Conservation (phyloP, 176 grass and related monocot genomes). For the Bromus sterilis region DNA sequence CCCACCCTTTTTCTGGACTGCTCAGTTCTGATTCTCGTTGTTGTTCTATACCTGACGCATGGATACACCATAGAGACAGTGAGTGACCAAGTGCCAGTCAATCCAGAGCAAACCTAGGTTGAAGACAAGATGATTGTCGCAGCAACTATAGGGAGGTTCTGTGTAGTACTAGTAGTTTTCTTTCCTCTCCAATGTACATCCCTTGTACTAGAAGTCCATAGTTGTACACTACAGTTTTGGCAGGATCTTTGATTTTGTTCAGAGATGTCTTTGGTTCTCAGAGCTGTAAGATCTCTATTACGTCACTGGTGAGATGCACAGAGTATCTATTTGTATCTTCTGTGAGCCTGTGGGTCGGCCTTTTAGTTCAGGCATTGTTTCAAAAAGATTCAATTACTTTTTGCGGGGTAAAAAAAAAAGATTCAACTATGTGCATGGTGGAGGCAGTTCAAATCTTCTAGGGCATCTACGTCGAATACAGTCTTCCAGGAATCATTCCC, state of each 20-base stretch:
- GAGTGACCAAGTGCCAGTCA: not conserved
- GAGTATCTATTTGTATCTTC: not conserved
- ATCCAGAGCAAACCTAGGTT: not conserved
- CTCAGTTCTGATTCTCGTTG: not conserved
- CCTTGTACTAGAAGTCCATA: not conserved
- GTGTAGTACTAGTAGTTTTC: not conserved
- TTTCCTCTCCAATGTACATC: not conserved
- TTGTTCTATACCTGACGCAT: not conserved
- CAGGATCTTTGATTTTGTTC: constrained; percentile 10
- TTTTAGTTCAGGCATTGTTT: too few species aligned
- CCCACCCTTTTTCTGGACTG: not conserved
- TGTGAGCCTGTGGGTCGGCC: not conserved
- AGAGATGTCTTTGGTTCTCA: not conserved
- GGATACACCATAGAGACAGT: not conserved
- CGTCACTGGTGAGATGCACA: not conserved
- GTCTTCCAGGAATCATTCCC: not conserved
- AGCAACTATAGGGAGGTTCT: not conserved
- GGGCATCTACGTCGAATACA: not conserved
- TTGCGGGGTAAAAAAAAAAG: too few species aligned
- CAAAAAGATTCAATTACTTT: too few species aligned
- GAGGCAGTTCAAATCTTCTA: not conserved
- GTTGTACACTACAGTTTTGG: not conserved
- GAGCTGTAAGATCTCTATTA: not conserved
- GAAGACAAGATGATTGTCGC: not conserved
- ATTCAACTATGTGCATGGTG: not conserved